phyloP scores from a whole-genome alignment of 768 basidiomycete species.

The Guyanaporus albipodus region DNA sequence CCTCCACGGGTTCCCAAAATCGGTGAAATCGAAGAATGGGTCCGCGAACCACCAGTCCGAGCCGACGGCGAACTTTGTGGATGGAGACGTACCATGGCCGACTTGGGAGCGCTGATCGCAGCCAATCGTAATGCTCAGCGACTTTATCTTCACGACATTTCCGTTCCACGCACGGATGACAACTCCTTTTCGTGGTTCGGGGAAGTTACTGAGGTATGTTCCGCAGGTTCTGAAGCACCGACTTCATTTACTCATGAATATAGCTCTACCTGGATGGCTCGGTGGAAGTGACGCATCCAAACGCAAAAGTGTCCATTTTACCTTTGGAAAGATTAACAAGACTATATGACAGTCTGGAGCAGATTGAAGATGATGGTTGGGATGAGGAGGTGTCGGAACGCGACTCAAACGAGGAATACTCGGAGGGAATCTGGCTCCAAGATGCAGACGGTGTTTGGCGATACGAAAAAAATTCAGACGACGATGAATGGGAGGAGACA shows the following conservation, averaged over 20 bases:
- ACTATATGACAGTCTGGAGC: slow-evolving; percentile 78
- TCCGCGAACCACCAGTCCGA: slow-evolving; percentile 53
- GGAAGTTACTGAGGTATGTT: slow-evolving; percentile 70
- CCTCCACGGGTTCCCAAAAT: slow-evolving; percentile 75
- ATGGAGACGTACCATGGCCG: slow-evolving; percentile 70
- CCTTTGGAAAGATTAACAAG: slow-evolving; percentile 68
- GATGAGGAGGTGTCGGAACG: slow-evolving; percentile 34
- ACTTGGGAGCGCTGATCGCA: slow-evolving; percentile 60
- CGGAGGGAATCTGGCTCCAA: slow-evolving; percentile 41
- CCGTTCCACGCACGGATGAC: slow-evolving; percentile 39
- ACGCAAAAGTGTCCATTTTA: slow-evolving; percentile 44
- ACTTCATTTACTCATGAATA: slow-evolving; percentile 7
- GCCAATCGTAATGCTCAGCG: slow-evolving; percentile 39
- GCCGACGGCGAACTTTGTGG: slow-evolving; percentile 53
- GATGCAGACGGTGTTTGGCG: slow-evolving; percentile 37
- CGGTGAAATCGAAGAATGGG: slow-evolving; percentile 81
- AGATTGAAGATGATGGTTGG: slow-evolving; percentile 69
- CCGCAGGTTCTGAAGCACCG: not conserved
- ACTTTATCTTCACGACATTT: slow-evolving; percentile 39
- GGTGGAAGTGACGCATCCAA: slow-evolving; percentile 69
- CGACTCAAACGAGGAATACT: slow-evolving; percentile 39
- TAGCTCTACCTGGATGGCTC: slow-evolving; percentile 75
- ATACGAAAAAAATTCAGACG: slow-evolving; percentile 28
- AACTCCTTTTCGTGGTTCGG: slow-evolving; percentile 72
- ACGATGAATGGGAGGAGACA: slow-evolving; percentile 41